Base-by-base conservation (phyloP, 116 monocot genomes). In the Phalaenopsis hybrid region DNA sequence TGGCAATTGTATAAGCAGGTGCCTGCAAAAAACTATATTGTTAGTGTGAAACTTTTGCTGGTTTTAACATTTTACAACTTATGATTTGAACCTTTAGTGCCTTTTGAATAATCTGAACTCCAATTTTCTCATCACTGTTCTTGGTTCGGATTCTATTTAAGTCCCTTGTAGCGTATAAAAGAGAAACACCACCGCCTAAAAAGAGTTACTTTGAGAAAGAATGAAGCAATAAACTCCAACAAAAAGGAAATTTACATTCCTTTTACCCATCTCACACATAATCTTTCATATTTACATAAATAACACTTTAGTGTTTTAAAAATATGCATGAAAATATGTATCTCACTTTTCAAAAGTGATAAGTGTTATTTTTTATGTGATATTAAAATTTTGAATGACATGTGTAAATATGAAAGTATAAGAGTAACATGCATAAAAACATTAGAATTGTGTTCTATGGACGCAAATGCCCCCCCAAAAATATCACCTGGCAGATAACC, bases 91-190 rank as follows among this genome's bases (percentile, higher is more conserved):
- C 73, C 77, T 76, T 31, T 6, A 77, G 5, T 23, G 33, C 16
- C 34, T 31, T 33, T 55, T 75, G 44, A 65, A 96, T 91, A 31
- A 96, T 91, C 63, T 94, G 88, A 81, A 96, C 85, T 73, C 96
- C 96, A 44, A 88, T 87, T 83, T 91, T 96, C 89, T 96, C 92
- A 81, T 96, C 92, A 46, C 80, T 79, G 55, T 94, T 94, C 15
- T 90, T 77, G 31, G 92, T 88, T 74, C 81, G 86, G 74, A 92
- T 88, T 77, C 83, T 15, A 85, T 88, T 94, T 91, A 33, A 87
- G 87, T 83, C 94, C 80, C 61, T 86, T 20, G 89, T 75, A 76
- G 94, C 94, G 88, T 96, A 94, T 41, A 72, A 41, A 61, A 65
- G 65, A 65, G 65, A 65, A 65, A 65, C 65, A 65, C 55, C 96